A percentile compares a stretch with the other conserved stretches of the same genome.
Conservation (phyloP, 2,329 filamentous ascomycete genomes). For the Esteya vermicola region DNA sequence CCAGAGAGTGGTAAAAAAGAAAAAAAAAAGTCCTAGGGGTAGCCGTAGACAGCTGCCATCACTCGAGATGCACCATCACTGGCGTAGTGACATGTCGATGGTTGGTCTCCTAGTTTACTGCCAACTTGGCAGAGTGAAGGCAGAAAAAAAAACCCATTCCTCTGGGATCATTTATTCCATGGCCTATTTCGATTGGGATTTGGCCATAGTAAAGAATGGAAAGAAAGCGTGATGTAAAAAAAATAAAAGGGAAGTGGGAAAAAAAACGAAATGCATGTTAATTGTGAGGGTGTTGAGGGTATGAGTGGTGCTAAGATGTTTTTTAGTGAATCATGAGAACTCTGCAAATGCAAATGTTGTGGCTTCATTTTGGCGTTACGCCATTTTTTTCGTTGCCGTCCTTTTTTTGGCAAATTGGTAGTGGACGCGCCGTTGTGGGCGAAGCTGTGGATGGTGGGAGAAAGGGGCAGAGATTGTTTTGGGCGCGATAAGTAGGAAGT, state of each 20-base stretch:
- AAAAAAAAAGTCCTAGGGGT: too few relatives aligned
- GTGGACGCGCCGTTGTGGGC: conserved; percentile 6
- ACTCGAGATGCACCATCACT: too few relatives aligned
- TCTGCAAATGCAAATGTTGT: conserved; percentile 2
- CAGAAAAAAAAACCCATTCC: too few relatives aligned
- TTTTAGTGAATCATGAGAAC: conserved; percentile 7
- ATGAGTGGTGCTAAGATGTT: neutral
- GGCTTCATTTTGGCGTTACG: conserved; percentile 1
- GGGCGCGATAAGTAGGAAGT: neutral
- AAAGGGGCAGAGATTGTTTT: neutral
- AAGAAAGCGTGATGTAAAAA: too few relatives aligned
- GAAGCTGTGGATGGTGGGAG: conserved; percentile 1
- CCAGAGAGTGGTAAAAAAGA: neutral
- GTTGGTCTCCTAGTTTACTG: too few relatives aligned
- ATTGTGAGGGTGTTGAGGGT: too few relatives aligned
- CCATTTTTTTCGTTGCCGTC: neutral
- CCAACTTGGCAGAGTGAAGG: too few relatives aligned
- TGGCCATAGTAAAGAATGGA: too few relatives aligned
- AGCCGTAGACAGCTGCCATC: too few relatives aligned
- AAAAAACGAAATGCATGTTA: neutral
- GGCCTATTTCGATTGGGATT: too few relatives aligned
- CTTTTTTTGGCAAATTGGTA: conserved; percentile 2
- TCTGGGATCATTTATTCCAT: too few relatives aligned
- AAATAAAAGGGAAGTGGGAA: neutral
- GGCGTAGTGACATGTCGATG: too few relatives aligned